A percentile compares a stretch with the other conserved stretches of the same genome.
Conservation (phyloP, 129 eudicot species). For the sunflower (Helianthus annuus) region DNA sequence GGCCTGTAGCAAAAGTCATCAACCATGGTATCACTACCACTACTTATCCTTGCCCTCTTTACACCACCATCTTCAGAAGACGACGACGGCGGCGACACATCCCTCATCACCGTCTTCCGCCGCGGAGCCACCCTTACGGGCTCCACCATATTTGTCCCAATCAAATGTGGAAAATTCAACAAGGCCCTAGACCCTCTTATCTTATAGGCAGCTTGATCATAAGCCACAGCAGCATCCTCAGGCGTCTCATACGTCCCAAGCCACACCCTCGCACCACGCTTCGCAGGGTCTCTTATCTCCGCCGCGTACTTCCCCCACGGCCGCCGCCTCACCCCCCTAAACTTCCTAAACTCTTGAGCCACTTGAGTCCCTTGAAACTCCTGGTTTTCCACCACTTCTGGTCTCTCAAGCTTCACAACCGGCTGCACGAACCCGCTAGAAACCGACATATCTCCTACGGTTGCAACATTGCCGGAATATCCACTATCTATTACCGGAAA, state of each 20-base stretch:
- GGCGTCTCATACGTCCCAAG: constrained; percentile 53
- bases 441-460: background rate
- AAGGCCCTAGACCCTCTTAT: constrained; percentile 43
- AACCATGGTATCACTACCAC: constrained; percentile 5
- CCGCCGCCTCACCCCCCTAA: constrained; percentile 42
- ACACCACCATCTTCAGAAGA: constrained; percentile 22
- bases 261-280: constrained; percentile 47
- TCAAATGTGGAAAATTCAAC: constrained; percentile 49
- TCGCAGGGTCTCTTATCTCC: constrained; percentile 51
- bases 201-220: constrained; percentile 49
- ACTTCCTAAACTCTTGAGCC: constrained; percentile 37
- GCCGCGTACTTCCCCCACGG: constrained; percentile 60
- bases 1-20: constrained; percentile 19
- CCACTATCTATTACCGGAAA: constrained; percentile 20
- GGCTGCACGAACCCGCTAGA: constrained; percentile 6
- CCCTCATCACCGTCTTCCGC: constrained; percentile 13
- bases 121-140: constrained; percentile 41
- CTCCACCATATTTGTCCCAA: constrained; percentile 38
- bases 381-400: background rate
- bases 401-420: background rate
- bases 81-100: constrained; percentile 19
- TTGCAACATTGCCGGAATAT: constrained; percentile 3
- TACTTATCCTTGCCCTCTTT: constrained; percentile 9
- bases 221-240: constrained; percentile 54
- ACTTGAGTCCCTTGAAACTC: background rate